Evolutionary conservation across 164 flowering plant species (phyloP).

Genomic region (Aristolochia californica): DNA sequence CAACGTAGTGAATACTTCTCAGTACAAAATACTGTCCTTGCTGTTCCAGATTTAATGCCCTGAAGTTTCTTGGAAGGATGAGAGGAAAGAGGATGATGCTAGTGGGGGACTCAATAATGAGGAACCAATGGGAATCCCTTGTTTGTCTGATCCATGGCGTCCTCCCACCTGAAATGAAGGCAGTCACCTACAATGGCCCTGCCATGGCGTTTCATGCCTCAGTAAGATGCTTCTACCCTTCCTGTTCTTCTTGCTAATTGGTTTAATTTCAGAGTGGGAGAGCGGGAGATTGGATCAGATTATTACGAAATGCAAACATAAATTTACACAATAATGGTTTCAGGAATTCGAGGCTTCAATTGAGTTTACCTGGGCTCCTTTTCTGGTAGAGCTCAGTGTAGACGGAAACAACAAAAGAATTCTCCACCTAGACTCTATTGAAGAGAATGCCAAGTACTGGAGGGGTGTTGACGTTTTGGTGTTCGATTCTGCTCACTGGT

Average conservation of each 20-base stretch:
- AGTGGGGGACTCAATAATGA: constrained; percentile 87
- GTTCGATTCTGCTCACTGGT: constrained; percentile 92
- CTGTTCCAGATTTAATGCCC: constrained; percentile 57
- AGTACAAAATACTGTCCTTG: too few species aligned
- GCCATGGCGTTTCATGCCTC: constrained; percentile 56
- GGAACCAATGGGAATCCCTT: constrained; percentile 92
- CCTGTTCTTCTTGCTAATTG: too few species aligned
- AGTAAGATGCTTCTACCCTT: constrained; percentile 19
- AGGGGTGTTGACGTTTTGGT: constrained; percentile 35
- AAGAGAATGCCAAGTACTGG: constrained; percentile 23
- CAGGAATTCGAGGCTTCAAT: constrained; percentile 79
- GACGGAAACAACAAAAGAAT: constrained; percentile 40
- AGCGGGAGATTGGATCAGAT: background rate
- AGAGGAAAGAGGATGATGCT: constrained; percentile 80
- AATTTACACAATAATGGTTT: background rate
- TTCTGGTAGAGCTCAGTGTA: constrained; percentile 56
- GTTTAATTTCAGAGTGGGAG: background rate
- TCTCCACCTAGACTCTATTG: constrained; percentile 24
- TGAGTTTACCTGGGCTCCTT: constrained; percentile 82
- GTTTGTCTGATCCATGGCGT: constrained; percentile 67
- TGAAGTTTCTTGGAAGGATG: constrained; percentile 71
- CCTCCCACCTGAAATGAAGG: constrained; percentile 41
- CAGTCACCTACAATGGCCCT: constrained; percentile 40
- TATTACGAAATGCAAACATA: too few species aligned
- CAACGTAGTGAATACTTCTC: too few species aligned